phyloP scores from a whole-genome alignment of 352 stramenopile genomes.

The Thalassiosira delicatula region DNA sequence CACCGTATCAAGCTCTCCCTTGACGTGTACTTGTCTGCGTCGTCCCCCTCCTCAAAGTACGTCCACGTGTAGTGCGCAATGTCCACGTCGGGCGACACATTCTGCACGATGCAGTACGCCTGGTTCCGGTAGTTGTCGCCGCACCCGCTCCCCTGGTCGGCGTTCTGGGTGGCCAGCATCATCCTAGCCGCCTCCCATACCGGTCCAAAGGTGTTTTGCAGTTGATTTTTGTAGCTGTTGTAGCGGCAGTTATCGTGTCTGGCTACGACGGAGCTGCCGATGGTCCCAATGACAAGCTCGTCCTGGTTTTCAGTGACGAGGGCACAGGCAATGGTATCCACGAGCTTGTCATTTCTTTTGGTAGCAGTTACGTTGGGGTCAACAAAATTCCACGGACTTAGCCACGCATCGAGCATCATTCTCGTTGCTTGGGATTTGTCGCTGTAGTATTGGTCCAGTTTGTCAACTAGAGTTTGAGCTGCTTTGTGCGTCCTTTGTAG shows the following conservation, averaged over 20 bases:
- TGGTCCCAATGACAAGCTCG: conserved; percentile 54
- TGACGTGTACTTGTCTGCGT: background rate
- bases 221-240: conserved; percentile 61
- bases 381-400: conserved; percentile 59
- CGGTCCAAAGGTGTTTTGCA: conserved; percentile 47
- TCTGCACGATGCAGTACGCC: conserved; percentile 61
- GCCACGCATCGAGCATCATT: conserved; percentile 54
- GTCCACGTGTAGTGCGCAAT: conserved; percentile 64
- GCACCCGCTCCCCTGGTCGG: conserved; percentile 54
- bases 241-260: conserved; percentile 62
- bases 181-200: conserved; percentile 61
- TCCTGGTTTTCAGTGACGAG: conserved; percentile 46
- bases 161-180: conserved; percentile 59
- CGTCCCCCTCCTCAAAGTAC: conserved; percentile 54
- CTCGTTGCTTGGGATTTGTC: conserved; percentile 24
- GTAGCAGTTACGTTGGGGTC: background rate
- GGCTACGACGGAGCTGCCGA: conserved; percentile 52
- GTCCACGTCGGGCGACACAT: conserved; percentile 58
- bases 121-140: conserved; percentile 56
- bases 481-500: conserved; percentile 39
- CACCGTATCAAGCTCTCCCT: conserved; percentile 58
- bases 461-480: conserved; percentile 26
- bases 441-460: conserved; percentile 61
- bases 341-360: conserved; percentile 21
- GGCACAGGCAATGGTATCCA: conserved; percentile 45